Base-by-base conservation (phyloP, 2,329 filamentous ascomycete species). In the Phoma herbarum region DNA sequence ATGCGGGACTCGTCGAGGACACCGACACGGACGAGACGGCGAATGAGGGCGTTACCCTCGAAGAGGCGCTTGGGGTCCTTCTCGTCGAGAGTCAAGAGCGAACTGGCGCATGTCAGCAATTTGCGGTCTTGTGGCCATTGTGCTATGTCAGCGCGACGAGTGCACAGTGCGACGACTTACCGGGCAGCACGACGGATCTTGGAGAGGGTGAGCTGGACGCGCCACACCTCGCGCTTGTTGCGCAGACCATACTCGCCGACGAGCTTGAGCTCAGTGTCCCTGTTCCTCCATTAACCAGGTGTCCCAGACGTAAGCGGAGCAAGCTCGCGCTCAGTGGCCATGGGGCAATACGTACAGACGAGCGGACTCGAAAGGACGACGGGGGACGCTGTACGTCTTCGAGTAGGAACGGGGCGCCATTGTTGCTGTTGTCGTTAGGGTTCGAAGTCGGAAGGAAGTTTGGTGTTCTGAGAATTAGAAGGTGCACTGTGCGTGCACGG, bases 151-250 rank as follows among this genome's bases (percentile, higher is more conserved):
- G 66, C 62, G 57, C 60, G 51, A 51, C 25, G 53, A 50, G 14
- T n/a, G 37, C 18, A 35, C 39, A 42, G 46, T 42, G 2, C 3
- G 31, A 33, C 41, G 14, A 75, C 88, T 78, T 91, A 97, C 94
- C 95, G 95, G 82, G 95, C 95, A 90, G 95, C 95, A 97, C 95
- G 95, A 93, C 95, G 95, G 79, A 99, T 99, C 90, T 98, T 98
- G 86, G 95, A 98, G 80, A 99, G 90, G 79, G 94, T 97, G 84
- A 99, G 90, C 88, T 92, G 90, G 85, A 99, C 95, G 85, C 95
- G 93, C 95, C 95, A 99, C 81, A 99, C 95, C 88, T 99, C 95
- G 88, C 95, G 94, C 93, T 99, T 99, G 89, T 99, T 99, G 85
- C 93, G 92, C 78, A 99, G 92, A 85, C 95, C 95, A 88, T 96